phyloP scores from a whole-genome alignment of 1,284 basidiomycete genomes.

The Ceratobasidium sp. region DNA sequence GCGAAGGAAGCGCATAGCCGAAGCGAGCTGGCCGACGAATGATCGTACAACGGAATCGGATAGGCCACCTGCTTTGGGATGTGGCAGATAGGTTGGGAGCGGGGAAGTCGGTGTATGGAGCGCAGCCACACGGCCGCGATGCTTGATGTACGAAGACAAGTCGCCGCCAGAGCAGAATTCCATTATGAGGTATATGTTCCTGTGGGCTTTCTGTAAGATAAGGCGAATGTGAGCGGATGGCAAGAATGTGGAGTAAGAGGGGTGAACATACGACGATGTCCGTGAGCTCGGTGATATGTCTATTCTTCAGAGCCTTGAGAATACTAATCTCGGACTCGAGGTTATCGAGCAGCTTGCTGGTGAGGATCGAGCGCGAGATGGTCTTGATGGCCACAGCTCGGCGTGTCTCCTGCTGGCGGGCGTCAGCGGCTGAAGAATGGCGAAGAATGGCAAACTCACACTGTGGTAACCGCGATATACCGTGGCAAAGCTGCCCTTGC shows the following conservation, averaged over 20 bases:
- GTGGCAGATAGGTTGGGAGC: slow-evolving; percentile 86
- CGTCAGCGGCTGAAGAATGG: slow-evolving; percentile 38
- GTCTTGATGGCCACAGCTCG: slow-evolving; percentile 94
- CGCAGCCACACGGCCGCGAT: slow-evolving; percentile 86
- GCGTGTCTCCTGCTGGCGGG: slow-evolving; percentile 71
- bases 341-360: slow-evolving; percentile 94
- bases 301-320: slow-evolving; percentile 92
- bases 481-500: slow-evolving; percentile 94
- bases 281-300: slow-evolving; percentile 92
- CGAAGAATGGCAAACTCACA: slow-evolving; percentile 63
- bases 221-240: slow-evolving; percentile 11
- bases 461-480: slow-evolving; percentile 95
- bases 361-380: slow-evolving; percentile 90
- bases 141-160: slow-evolving; percentile 96
- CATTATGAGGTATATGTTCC: slow-evolving; percentile 98
- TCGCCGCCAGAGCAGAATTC: slow-evolving; percentile 97
- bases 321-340: slow-evolving; percentile 98
- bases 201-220: slow-evolving; percentile 81
- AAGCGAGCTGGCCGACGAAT: slow-evolving; percentile 92
- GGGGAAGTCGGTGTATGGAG: slow-evolving; percentile 82
- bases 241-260: neutral
- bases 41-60: slow-evolving; percentile 92
- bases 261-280: slow-evolving; percentile 79
- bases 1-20: slow-evolving; percentile 93
- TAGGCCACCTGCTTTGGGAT: slow-evolving; percentile 91